Percentiles rank a stretch among this genome's conserved stretches.
phyloP scores from a whole-genome alignment of 805 yeast species.

The Starmerella asiatica region DNA sequence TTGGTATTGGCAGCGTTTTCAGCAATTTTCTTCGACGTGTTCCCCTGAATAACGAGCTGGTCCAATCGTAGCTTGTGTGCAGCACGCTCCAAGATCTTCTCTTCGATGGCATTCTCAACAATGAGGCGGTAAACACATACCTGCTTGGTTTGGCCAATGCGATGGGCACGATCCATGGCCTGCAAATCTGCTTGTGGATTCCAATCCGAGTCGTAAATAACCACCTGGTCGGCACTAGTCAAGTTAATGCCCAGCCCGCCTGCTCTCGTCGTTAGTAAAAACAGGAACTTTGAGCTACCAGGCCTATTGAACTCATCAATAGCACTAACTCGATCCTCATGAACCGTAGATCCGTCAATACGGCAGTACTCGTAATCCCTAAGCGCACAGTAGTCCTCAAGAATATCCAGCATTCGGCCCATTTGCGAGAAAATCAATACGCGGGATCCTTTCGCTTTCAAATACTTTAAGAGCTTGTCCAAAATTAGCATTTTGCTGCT shows the following conservation, averaged over 20 bases:
- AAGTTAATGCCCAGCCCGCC: conserved; percentile 93
- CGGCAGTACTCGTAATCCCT: conserved; percentile 80
- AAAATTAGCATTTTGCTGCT: conserved; percentile 83
- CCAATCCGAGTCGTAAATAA: conserved; percentile 90
- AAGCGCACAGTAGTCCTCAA: conserved; percentile 81
- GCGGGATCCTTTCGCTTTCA: conserved; percentile 70
- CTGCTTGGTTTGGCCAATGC: conserved; percentile 94
- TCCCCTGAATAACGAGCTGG: conserved; percentile 86
- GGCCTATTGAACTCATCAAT: conserved; percentile 84
- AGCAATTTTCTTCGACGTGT: conserved; percentile 11
- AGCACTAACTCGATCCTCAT: conserved; percentile 82
- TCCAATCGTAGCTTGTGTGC: conserved; percentile 87
- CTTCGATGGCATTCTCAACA: conserved; percentile 93
- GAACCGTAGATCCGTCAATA: conserved; percentile 87
- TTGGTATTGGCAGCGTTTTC: conserved; percentile 32
- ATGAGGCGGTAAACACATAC: conserved; percentile 84
- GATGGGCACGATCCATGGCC: conserved; percentile 96
- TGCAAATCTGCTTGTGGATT: conserved; percentile 96
- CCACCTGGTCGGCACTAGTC: conserved; percentile 81
- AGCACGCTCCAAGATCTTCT: conserved; percentile 87
- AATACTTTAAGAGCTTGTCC: conserved; percentile 64
- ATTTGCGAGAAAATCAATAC: conserved; percentile 87
- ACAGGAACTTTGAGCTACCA: conserved; percentile 65
- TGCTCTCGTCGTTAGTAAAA: conserved; percentile 82
- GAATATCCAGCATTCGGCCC: conserved; percentile 77